These are phyloP conservation scores for Porphyra umbilicalis DNA, from an alignment of 31 red algal genomes.

Conservation along the genomic window DNA sequence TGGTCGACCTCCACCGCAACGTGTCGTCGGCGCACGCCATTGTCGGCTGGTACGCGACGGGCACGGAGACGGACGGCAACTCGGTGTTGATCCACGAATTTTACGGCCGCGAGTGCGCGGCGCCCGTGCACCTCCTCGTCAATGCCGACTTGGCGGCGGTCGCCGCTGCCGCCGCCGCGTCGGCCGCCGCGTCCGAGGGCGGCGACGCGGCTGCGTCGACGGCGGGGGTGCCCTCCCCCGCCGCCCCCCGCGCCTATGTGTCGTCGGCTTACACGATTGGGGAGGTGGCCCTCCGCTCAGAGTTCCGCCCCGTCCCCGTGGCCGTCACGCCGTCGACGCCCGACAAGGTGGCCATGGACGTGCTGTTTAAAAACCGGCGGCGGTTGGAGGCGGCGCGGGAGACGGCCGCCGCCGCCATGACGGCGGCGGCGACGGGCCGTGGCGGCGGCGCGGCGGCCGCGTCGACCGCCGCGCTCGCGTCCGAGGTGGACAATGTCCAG, in stretches of 20 bases:
- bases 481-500: slow-evolving; percentile 81
- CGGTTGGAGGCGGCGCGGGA: slow-evolving; percentile 22
- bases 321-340: slow-evolving; percentile 29
- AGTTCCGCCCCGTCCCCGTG: slow-evolving; percentile 70
- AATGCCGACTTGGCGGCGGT: slow-evolving; percentile 32
- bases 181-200: slow-evolving; percentile 22
- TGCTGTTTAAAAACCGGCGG: slow-evolving; percentile 45
- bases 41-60: slow-evolving; percentile 86
- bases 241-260: slow-evolving; percentile 4
- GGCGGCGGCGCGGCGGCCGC: background rate
- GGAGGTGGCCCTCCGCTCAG: slow-evolving; percentile 46
- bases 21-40: slow-evolving; percentile 55
- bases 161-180: background rate
- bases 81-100: slow-evolving; percentile 87
- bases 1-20: slow-evolving; percentile 53
- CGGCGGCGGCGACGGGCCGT: no score
- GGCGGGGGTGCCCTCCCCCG: background rate
- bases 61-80: slow-evolving; percentile 56
- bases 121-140: slow-evolving; percentile 71
- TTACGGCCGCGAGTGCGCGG: slow-evolving; percentile 49
- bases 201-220: background rate
- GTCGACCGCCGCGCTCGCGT: slow-evolving; percentile 22
- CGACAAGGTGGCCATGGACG: slow-evolving; percentile 56
- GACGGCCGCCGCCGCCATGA: background rate
- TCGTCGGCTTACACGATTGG: slow-evolving; percentile 72